Evolutionary conservation across 805 yeast genomes (phyloP), one percentile per base, ranked within the genome.

Genomic region (Nakazawaea pomicola): DNA sequence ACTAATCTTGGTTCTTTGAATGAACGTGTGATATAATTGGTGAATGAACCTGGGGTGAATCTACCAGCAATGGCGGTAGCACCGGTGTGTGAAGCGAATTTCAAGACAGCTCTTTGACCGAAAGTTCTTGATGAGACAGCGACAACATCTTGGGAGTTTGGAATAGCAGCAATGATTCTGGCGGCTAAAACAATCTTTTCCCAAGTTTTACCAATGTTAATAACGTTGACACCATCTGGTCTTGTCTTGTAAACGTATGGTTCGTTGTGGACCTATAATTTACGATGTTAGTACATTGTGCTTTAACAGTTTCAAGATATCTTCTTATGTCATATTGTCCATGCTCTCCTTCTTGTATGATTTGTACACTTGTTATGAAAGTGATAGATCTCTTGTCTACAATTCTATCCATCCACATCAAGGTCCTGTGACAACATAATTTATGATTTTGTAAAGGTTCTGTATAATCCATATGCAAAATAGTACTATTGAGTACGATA

Each of bases 1-100:
- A 93, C 89, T 70, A 93, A 83, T 80, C 99, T 88, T 82, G 99
- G 99, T 81, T 93, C 99, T 80, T 91, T 93, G 96, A 93, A 93
- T 61, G 97, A 88, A 78, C 97, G 91, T 75, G 99, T 93, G 80
- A 91, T 93, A 80, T 93, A 93, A 81, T 93, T 93, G 71, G 99
- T 93, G 93, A 93, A 93, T 79, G 85, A 83, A 87, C 99, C 99
- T 76, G 99, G 99, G 64, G 99, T 93, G 86, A 93, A 93, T 80
- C 99, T 89, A 77, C 99, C 99, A 62, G 99, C 99, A 77, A 93
- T 91, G 70, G 99, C 90, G 60, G 98, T 91, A 60, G 99, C 96
- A 74, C 98, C 98, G 62, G 98, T 90, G 90, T 93, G 98, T 62
- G 96, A 87, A 68, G 99, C 97, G 68, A 84, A 93, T 80, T 93